Evolutionary conservation across 768 basidiomycete genomes (phyloP), one percentile per base, ranked within the genome.

Genomic region (Agaricus bisporus): DNA sequence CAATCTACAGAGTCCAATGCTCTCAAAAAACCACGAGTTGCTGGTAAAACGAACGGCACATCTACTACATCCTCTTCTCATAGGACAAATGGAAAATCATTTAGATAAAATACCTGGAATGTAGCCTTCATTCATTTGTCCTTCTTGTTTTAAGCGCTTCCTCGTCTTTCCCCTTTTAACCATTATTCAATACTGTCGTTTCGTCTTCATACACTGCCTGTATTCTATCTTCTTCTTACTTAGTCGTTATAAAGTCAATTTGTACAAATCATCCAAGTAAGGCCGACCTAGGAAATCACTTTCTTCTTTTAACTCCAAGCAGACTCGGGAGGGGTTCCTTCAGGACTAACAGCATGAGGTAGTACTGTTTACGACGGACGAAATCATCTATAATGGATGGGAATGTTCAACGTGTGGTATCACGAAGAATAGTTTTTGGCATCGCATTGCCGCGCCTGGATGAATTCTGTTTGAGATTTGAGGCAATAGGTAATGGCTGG

Each of bases 71-170:
- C 72, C 17, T 64, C 78, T 15, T 69, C 80, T 51, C 58, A 66
- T 59, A 78, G 80, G 66, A 69, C 79, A 25, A 85, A 83, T 55
- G 83, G 82, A 60, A 86, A 86, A 66, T 70, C 77, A 18, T 70
- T 76, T 63, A 79, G 84, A 63, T 84, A 72, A 81, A 64, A 58
- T 48, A 58, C 53, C 51, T 32, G 49, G 51, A 56, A 63, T 55
- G 54, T 42, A 57, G 57, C 44, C 59, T 61, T 62, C 51, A 57
- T 59, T 62, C 63, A 56, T 55, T 55, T 59, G 56, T 39, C 54
- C 57, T 57, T 58, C 57, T 61, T 54, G 60, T 51, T 61, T 61
- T 52, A 11, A 32, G 32, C 32, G 32, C 45, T 18, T 55, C 49
- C 32, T 22, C 55, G 26, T 51, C 51, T 54, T 41, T 59, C 35